Evolutionary conservation across 176 grass and related monocot genomes (phyloP).

Genomic region (Bonia amplexicaulis): DNA sequence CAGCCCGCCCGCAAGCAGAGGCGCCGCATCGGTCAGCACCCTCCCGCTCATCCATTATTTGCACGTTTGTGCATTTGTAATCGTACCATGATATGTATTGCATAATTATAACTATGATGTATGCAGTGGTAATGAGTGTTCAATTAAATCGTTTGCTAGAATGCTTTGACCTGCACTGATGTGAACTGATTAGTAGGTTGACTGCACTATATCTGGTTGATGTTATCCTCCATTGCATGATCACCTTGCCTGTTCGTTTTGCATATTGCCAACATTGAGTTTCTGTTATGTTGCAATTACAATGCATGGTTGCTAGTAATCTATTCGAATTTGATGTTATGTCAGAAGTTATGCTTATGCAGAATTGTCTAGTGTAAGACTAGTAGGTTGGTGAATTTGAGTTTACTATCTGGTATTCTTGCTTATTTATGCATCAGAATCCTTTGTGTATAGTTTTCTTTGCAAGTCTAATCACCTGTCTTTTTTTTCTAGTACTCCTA

Average conservation of each 20-base stretch:
- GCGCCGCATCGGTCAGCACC: slow-evolving; percentile 53
- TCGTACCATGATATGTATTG: neutral
- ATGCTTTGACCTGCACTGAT: neutral
- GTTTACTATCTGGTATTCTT: neutral
- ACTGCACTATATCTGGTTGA: neutral
- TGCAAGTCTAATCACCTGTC: neutral
- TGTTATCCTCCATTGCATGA: neutral
- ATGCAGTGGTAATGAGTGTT: neutral
- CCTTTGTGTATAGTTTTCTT: neutral
- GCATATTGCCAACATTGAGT: neutral
- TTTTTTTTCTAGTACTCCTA: neutral
- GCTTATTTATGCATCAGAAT: neutral
- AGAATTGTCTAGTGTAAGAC: neutral
- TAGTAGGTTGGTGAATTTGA: neutral
- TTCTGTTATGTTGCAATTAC: neutral
- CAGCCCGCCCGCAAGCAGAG: slow-evolving; percentile 81
- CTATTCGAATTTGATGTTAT: neutral
- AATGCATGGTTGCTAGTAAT: neutral
- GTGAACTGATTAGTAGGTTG: neutral
- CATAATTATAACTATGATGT: neutral
- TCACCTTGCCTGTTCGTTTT: neutral
- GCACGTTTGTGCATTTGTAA: neutral
- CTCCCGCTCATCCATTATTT: neutral
- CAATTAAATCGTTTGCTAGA: neutral
- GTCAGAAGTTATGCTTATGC: neutral